Evolutionary conservation across 345 rosid species (phyloP), one percentile per base, ranked within the genome.

Genomic region (Citrus australasica): DNA sequence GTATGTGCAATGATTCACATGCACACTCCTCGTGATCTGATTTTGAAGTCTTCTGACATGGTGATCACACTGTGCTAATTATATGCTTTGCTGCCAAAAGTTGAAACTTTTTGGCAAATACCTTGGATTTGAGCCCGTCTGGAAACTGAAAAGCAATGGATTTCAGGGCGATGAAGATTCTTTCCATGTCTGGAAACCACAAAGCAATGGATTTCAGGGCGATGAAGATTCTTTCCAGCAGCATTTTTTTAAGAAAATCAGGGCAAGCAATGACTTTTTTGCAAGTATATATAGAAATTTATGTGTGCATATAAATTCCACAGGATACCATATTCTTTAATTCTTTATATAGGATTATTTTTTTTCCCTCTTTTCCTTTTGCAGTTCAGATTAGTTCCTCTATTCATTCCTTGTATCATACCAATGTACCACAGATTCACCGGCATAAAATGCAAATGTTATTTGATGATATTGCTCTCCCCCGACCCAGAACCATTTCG

Each of bases 1-100:
- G 99, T 27, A 89, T 96, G 97, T 92, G 99, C 85, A 91, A 85
- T 9, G 74, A 83, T 73, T 69, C 83, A 24, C 79, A 3, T 19
- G 1, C 74, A 48, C 81, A 25, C 25, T 48, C n/a, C 27, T 48
- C 22, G 25, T 69, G 66, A 55, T 71, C 35, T 58, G 56, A 76
- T 37, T 13, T 48, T 2, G 11, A 56, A 30, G 38, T 22, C 79
- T 21, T 69, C 30, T 51, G 25, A 17, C 67, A n/a, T 8, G 30
- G 64, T 22, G 38, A 76, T 61, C 51, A 53, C 14, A 66, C 56
- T 16, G 59, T 67, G 35, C 35, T 8, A 38, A 46, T 62, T 69
- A 46, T 46, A 11, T 46, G 17, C 72, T 69, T 13, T 35, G 33
- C 37, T 51, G 32, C 3, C 9, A 5, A 19, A 53, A 63, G 55